Evolutionary conservation across 805 yeast species (phyloP), one percentile per base, ranked within the genome.

Genomic region (Nakazawaea anatomiae): DNA sequence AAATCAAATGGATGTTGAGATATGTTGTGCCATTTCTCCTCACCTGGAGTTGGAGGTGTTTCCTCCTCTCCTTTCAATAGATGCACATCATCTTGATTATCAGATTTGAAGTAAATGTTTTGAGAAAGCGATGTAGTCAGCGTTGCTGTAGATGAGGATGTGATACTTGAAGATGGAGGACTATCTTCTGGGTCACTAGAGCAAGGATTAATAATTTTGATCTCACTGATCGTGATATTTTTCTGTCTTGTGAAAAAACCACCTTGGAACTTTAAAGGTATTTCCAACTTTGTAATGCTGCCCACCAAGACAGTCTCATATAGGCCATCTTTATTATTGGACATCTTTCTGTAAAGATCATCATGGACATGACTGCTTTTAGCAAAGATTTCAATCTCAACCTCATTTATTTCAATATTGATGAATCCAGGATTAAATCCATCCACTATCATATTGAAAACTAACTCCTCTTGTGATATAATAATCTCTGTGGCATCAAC

Each of bases 361-460:
- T 47, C 61, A 11, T 44, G 53, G 28, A 78, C 60, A 57, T 75
- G 77, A 6, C 81, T 74, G 44, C 87, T 79, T 58, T 82, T 83
- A 1, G 92, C 97, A 71, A 92, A 92, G 2, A 92, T 73, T 63
- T 92, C 97, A 41, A 92, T 66, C 57, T 88, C 92, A 8, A 85
- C 83, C 11, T 81, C 79, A 41, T 73, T 71, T 2, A 91, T 73
- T 2, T 72, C 69, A 5, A 90, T 80, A 2, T 86, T 74, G 56
- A 90, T 73, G 67, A 91, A 77, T 0, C 97, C 96, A 0, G 97
- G 97, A 63, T 92, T 92, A 58, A 84, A 80, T 0, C 95, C 96
- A 53, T 82, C 85, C 27, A 89, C 79, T 2, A 80, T 77, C 58
- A 92, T 69, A 62, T 85, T 88, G 69, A 92, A 89, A 0, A 90